Percentiles rank a stretch among this genome's conserved stretches.
phyloP scores from a whole-genome alignment of 1,284 basidiomycete genomes.

The Leccinum pachyderme region DNA sequence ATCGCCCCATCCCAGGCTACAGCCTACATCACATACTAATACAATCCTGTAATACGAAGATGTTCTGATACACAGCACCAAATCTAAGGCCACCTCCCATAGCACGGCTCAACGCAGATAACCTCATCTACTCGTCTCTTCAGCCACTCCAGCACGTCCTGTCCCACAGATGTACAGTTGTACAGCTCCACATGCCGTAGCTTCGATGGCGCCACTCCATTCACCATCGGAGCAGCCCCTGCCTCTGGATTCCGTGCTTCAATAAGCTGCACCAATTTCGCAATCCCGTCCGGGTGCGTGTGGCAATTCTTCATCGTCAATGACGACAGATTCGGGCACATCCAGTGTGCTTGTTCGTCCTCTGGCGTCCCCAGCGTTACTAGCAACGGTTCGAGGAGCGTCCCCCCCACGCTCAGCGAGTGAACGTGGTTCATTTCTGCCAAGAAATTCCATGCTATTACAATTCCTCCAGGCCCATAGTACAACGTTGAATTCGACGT shows the following conservation, averaged over 20 bases:
- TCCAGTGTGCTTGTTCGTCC: slow-evolving; percentile 55
- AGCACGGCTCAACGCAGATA: slow-evolving; percentile 51
- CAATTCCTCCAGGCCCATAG: slow-evolving; percentile 40
- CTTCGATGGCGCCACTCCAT: slow-evolving; percentile 44
- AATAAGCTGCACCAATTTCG: slow-evolving; percentile 65
- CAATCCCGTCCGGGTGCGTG: slow-evolving; percentile 47
- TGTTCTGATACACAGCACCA: neutral
- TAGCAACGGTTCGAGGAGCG: slow-evolving; percentile 60
- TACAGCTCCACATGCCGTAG: slow-evolving; percentile 58
- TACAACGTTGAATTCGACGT: slow-evolving; percentile 42
- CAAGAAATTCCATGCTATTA: slow-evolving; percentile 51
- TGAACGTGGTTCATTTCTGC: slow-evolving; percentile 46
- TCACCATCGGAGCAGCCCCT: slow-evolving; percentile 30
- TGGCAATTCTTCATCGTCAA: neutral
- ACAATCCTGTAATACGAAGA: slow-evolving; percentile 16
- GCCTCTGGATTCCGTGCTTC: slow-evolving; percentile 62
- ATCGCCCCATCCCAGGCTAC: neutral
- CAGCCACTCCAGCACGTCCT: slow-evolving; percentile 66
- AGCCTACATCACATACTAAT: slow-evolving; percentile 23
- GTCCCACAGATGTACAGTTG: slow-evolving; percentile 59
- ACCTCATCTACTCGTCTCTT: slow-evolving; percentile 57
- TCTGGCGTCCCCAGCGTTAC: slow-evolving; percentile 54
- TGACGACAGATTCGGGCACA: neutral
- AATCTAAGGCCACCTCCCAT: slow-evolving; percentile 26
- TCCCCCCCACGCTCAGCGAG: slow-evolving; percentile 59